phyloP scores from a whole-genome alignment of 2,329 filamentous ascomycete genomes.

The Calonectria hawksworthii region DNA sequence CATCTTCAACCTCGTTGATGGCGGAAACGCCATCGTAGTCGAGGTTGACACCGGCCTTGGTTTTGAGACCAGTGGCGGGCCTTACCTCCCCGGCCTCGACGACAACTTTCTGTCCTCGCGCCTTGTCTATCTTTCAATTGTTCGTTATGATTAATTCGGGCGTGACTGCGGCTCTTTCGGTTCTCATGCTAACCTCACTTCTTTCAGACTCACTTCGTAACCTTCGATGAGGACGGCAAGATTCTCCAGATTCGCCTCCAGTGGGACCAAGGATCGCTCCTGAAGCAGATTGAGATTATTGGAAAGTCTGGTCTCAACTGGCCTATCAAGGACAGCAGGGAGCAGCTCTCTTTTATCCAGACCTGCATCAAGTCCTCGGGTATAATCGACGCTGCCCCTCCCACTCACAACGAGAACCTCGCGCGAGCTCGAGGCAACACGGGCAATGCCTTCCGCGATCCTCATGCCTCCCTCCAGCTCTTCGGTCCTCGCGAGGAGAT shows the following conservation, averaged over 20 bases:
- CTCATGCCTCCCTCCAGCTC: constrained; percentile 80
- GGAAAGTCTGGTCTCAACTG: constrained; percentile 91
- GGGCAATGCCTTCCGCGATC: constrained; percentile 70
- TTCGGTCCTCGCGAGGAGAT: constrained; percentile 79
- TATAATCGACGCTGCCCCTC: constrained; percentile 48
- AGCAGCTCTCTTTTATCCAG: constrained; percentile 84
- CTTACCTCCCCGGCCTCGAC: constrained; percentile 89
- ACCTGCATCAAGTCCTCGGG: constrained; percentile 68
- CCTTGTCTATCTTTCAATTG: constrained; percentile 83
- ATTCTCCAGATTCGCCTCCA: constrained; percentile 90
- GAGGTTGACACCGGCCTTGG: constrained; percentile 88
- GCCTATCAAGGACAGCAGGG: constrained; percentile 90
- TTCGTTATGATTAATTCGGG: constrained; percentile 62
- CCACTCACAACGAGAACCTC: constrained; percentile 54
- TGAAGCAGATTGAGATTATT: constrained; percentile 95
- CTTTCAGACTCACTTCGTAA: constrained; percentile 85
- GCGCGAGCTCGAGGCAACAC: constrained; percentile 66
- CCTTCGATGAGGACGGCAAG: constrained; percentile 81
- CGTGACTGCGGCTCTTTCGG: neutral
- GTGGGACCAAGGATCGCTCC: constrained; percentile 94
- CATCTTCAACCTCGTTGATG: constrained; percentile 81
- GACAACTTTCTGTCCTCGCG: constrained; percentile 94
- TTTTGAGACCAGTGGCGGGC: constrained; percentile 84
- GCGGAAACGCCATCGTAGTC: constrained; percentile 78
- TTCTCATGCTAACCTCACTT: constrained; percentile 26